Base-by-base conservation (phyloP, 2,329 filamentous ascomycete genomes). In the Epichloe uncinata region DNA sequence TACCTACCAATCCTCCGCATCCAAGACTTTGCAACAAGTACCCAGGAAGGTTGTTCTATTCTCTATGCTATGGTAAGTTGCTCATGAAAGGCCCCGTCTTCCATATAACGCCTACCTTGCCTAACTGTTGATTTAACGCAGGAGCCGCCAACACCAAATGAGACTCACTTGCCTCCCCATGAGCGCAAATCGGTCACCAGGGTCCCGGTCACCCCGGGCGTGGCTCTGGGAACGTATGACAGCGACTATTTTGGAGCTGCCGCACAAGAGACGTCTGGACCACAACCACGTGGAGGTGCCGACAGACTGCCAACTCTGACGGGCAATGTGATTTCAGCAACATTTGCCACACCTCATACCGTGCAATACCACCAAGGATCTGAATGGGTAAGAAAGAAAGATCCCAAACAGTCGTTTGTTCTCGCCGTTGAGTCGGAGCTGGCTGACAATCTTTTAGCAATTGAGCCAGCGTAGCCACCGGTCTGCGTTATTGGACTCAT, bases 401-500 rank as follows among this genome's bases (percentile, higher is more conserved):
- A 13, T 37, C 2, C 15, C 9, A 8, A 30, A 30, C 26, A 30
- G 26, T 30, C 8, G 26, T 30, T 9, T 30, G 26, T 30, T 30
- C 26, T 30, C 26, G 26, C 26, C 4, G 26, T 30, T 30, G 8
- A 11, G 8, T 30, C 26, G 8, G 8, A 4, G 9, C 26, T 30
- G 26, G 30, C 47, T 48, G 12, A 42, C 20, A 15, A 5, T n/a
- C 26, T 40, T 15, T n/a, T n/a, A 53, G 51, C 35, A 34, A 38
- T 15, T 53, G 22, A 42, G 37, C 34, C 49, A 26, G 52, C 84
- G 88, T 18, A 82, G 84, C 53, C 89, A 90, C 47, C 91, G 89
- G 48, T 95, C 91, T 8, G 87, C 91, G 13, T 75, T 96, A 22
- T 93, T 94, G 66, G 89, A 95, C 64, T 89, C 88, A 8, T 88